A percentile compares a stretch with the other conserved stretches of the same genome.
phyloP scores from a whole-genome alignment of 139 green algal genomes.

The Nannochloris sp. region DNA sequence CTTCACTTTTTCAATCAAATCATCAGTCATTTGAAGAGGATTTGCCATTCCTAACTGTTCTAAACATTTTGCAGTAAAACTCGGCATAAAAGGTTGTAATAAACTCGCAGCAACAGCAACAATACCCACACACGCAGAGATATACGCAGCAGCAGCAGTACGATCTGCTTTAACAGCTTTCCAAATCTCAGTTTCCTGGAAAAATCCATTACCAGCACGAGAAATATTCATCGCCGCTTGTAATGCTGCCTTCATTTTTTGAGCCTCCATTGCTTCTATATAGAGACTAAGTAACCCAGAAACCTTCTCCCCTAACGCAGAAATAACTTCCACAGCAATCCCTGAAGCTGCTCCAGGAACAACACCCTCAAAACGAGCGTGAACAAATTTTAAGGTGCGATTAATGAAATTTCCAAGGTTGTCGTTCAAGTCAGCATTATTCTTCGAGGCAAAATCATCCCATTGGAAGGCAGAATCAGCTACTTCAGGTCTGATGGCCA shows the following conservation, averaged over 20 bases:
- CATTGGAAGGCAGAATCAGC: slow-evolving; percentile 82
- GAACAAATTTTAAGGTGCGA: slow-evolving; percentile 71
- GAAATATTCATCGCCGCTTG: slow-evolving; percentile 22
- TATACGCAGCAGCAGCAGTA: slow-evolving; percentile 18
- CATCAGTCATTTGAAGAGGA: slow-evolving; percentile 37
- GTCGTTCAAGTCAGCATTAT: slow-evolving; percentile 90
- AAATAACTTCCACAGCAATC: slow-evolving; percentile 26
- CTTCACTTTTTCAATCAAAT: slow-evolving; percentile 16
- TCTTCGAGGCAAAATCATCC: slow-evolving; percentile 79
- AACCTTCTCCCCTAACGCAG: slow-evolving; percentile 45
- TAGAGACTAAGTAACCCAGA: slow-evolving; percentile 62
- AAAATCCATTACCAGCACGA: slow-evolving; percentile 33
- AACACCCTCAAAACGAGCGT: slow-evolving; percentile 49
- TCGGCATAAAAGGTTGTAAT: slow-evolving; percentile 89
- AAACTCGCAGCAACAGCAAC: slow-evolving; percentile 74
- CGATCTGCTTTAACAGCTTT: slow-evolving; percentile 45
- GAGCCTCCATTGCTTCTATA: slow-evolving; percentile 36
- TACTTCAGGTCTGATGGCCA: slow-evolving; percentile 74
- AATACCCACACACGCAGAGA: slow-evolving; percentile 62
- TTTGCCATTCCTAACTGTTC: slow-evolving; percentile 31
- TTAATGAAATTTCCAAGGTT: slow-evolving; percentile 92
- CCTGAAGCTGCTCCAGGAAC: slow-evolving; percentile 32
- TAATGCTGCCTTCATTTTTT: slow-evolving; percentile 26
- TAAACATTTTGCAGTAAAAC: slow-evolving; percentile 59
- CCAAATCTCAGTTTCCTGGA: slow-evolving; percentile 55